Conservation (phyloP, 768 basidiomycete species). For the Mrakia blollopis region DNA sequence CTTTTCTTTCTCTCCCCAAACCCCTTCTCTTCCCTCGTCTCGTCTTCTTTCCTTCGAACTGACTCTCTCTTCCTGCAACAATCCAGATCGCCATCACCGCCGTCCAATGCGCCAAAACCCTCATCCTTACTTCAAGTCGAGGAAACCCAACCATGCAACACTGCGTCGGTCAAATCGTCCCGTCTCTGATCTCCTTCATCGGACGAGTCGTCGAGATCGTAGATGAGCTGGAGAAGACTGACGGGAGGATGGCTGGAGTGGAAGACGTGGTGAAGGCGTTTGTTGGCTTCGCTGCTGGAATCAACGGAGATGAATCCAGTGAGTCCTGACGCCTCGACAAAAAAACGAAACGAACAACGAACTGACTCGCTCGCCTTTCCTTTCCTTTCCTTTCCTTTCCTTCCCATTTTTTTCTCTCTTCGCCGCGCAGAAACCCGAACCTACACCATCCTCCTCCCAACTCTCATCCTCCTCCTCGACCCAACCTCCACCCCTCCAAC, state of each 20-base stretch:
- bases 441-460: constrained; percentile 69
- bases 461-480: constrained; percentile 64
- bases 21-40: neutral
- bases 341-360: neutral
- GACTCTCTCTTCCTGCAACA: neutral
- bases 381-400: neutral
- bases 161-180: constrained; percentile 66
- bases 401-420: too few species aligned
- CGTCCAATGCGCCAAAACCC: constrained; percentile 80
- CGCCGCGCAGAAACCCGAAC: constrained; percentile 69
- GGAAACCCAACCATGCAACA: constrained; percentile 65
- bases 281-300: constrained; percentile 56
- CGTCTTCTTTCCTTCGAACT: neutral
- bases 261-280: constrained; percentile 81
- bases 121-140: constrained; percentile 65
- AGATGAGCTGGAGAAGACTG: constrained; percentile 53
- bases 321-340: constrained; percentile 40
- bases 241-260: constrained; percentile 58
- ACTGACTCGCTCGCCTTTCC: neutral
- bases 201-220: constrained; percentile 61
- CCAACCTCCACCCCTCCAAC: constrained; percentile 49
- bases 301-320: constrained; percentile 59
- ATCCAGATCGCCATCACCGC: constrained; percentile 74
- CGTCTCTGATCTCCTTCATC: constrained; percentile 74
- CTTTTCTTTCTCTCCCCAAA: constrained; percentile 5